Conservation (phyloP, 345 rosid genomes). For the Brassica rapa region DNA sequence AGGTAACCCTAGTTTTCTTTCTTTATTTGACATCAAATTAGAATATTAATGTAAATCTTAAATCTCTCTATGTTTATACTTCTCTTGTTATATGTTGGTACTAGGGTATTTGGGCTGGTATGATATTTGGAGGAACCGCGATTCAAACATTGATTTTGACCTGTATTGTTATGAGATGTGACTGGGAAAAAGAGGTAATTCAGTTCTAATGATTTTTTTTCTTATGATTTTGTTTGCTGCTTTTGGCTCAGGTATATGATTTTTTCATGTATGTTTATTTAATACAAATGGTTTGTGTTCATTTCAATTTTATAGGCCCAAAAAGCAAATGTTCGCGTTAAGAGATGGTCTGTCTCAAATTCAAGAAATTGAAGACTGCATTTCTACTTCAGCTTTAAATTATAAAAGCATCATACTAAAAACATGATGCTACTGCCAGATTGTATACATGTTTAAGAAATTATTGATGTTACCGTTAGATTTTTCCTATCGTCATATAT, state of each 20-base stretch:
- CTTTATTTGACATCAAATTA: not conserved
- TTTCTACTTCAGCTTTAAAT: not conserved
- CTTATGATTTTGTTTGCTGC: not conserved
- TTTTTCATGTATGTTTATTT: not conserved
- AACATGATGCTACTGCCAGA: not conserved
- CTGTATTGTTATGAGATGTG: slow-evolving; percentile 40
- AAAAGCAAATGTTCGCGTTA: slow-evolving; percentile 9
- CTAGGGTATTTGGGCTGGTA: slow-evolving; percentile 72
- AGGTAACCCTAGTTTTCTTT: not conserved
- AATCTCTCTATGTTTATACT: not conserved
- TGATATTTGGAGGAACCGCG: slow-evolving; percentile 70
- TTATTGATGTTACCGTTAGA: too few relatives aligned
- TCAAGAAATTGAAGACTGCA: not conserved
- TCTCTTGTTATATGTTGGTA: slow-evolving; percentile 25
- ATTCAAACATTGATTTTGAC: slow-evolving; percentile 57
- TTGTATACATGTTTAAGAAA: not conserved
- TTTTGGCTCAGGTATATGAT: not conserved
- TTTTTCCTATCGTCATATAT: too few relatives aligned
- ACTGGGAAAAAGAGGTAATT: slow-evolving; percentile 64
- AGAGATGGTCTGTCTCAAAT: not conserved
- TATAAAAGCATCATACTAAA: not conserved
- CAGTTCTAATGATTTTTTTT: not conserved
- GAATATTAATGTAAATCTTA: not conserved
- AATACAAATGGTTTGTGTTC: not conserved
- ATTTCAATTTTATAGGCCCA: slow-evolving; percentile 2